These are phyloP conservation scores for Sporothrix sp. DNA, from an alignment of 2,329 filamentous ascomycete genomes.

Conservation along the genomic window DNA sequence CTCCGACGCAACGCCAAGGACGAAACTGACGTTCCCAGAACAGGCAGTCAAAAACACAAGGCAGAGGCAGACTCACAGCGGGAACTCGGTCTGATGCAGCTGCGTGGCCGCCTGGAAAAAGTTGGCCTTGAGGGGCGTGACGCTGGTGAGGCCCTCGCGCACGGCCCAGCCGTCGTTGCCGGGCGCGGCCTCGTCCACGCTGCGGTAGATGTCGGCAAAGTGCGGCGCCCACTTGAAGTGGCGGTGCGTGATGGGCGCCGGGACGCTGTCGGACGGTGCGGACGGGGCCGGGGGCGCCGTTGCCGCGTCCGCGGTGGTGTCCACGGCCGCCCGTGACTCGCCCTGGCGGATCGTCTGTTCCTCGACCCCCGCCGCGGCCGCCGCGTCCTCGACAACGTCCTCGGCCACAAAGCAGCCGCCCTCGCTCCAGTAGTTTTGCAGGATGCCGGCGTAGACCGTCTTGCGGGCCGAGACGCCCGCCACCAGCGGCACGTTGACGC, in stretches of 20 bases:
- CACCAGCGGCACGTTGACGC: conserved; percentile 79
- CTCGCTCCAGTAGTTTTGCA: conserved; percentile 84
- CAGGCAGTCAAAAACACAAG: background rate
- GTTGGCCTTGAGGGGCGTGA: conserved; percentile 85
- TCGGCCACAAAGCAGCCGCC: conserved; percentile 81
- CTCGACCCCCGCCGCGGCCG: conserved; percentile 36
- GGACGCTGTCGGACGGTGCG: conserved; percentile 27
- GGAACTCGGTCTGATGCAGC: conserved; percentile 60
- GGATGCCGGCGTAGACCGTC: conserved; percentile 72
- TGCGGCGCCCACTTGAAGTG: conserved; percentile 93
- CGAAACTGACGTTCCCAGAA: background rate
- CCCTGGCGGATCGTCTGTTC: conserved; percentile 63
- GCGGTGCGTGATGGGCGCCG: conserved; percentile 43
- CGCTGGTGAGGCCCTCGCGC: conserved; percentile 76
- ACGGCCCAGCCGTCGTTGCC: conserved; percentile 93
- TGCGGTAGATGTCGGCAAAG: conserved; percentile 78
- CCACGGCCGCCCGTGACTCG: conserved; percentile 31
- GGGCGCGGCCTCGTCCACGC: conserved; percentile 66
- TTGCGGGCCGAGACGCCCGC: conserved; percentile 62
- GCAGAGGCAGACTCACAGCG: conserved; percentile 60
- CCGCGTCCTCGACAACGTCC: conserved; percentile 39
- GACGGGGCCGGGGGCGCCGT: conserved; percentile 17
- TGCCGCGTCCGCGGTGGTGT: conserved; percentile 22
- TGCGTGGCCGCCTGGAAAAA: conserved; percentile 67
- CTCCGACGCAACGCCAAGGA: background rate